Conservation (phyloP, 2,329 filamentous ascomycete species). For the Xylaria sp. region DNA sequence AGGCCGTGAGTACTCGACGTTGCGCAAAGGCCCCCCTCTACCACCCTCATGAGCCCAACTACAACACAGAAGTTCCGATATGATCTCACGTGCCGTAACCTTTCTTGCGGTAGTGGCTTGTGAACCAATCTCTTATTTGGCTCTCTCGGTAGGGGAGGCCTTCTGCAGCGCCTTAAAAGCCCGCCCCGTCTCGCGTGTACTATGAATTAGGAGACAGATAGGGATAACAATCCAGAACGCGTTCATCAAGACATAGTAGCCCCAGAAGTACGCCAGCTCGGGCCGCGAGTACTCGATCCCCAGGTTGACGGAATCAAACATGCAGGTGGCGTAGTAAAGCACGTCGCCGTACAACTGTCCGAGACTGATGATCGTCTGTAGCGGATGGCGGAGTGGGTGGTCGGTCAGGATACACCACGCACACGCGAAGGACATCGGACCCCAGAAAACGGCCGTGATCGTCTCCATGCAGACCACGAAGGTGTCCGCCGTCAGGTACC, state of each 20-base stretch:
- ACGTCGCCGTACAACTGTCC: conserved; percentile 59
- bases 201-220: conserved; percentile 29
- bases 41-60: no score
- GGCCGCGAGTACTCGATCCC: conserved; percentile 54
- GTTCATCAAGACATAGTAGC: conserved; percentile 59
- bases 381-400: conserved; percentile 53
- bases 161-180: conserved; percentile 13
- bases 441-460: conserved; percentile 59
- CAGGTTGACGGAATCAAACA: conserved; percentile 49
- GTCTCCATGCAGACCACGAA: conserved; percentile 64
- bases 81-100: no score
- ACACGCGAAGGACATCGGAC: conserved; percentile 56
- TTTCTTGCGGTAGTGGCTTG: no score
- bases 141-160: background rate
- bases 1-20: no score
- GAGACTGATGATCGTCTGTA: conserved; percentile 54
- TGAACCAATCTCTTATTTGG: background rate
- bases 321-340: conserved; percentile 57
- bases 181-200: conserved; percentile 7
- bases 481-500: conserved; percentile 58
- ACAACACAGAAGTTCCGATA: no score
- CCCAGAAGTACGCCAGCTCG: conserved; percentile 58
- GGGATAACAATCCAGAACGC: conserved; percentile 61
- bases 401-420: conserved; percentile 51
- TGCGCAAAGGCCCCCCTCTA: no score